Base-by-base conservation (phyloP, 2,329 filamentous ascomycete species). In the Teratosphaeria gauchensis region DNA sequence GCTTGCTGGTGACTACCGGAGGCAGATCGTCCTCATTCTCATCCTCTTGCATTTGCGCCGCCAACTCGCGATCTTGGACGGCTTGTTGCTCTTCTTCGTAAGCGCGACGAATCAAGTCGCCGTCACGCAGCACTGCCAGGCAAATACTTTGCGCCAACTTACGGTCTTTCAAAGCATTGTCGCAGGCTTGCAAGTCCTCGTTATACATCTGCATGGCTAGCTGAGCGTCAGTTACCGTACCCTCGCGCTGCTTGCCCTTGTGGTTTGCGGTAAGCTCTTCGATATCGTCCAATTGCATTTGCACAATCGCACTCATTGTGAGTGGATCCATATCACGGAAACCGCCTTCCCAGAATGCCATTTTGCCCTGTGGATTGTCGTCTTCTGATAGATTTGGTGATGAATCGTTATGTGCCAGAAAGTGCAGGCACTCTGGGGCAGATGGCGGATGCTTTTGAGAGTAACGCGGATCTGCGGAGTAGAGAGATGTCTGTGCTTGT, bases 81-180 rank as follows among this genome's bases (percentile, higher is more conserved):
- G 57, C 51, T 54, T 69, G 67, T 19, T 67, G 55, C 52, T 69
- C 65, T 53, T 55, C 53, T 33, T 58, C 24, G 35, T 62, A 61
- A 12, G 59, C 57, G 9, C 58, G 52, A n/a, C 35, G 53, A 35
- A 64, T 61, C 1, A 62, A 31, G 3, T 60, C 48, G n/a, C 58
- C 61, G 46, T 63, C 66, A 19, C 38, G 51, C 12, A 62, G 32
- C 9, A 68, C 58, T 51, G 64, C 63, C 21, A 59, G 56, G 8
- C 63, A 57, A 11, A 66, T 58, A 58, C 63, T 68, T 52, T 63
- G 63, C 3, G 66, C 66, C 55, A 68, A 61, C 11, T 58, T 58
- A 12, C 60, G 51, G 53, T 69, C 65, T 28, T 59, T 53, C 42
- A 48, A 48, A 9, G 42, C 4, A 21, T 48, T 24, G n/a, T 64